Evolutionary conservation across 768 basidiomycete genomes (phyloP).

Genomic region (Rhodotorula graminis): DNA sequence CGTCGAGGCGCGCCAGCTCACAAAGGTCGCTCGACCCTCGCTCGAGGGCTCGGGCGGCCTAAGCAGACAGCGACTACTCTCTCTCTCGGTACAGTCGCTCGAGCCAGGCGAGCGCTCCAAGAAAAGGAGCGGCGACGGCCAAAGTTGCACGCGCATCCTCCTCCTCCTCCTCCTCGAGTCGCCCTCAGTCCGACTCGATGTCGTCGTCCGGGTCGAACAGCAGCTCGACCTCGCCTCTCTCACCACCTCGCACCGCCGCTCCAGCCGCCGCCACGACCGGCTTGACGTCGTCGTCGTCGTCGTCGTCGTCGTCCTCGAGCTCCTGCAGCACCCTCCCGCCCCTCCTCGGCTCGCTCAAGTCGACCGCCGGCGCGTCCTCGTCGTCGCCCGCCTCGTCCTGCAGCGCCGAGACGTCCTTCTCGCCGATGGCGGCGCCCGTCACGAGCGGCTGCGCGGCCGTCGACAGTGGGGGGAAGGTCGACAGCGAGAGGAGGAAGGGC

Average conservation of each 20-base stretch:
- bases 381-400: slow-evolving; percentile 7
- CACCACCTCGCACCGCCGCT: too few relatives aligned
- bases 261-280: background rate
- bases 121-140: too few relatives aligned
- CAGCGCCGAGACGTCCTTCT: slow-evolving; percentile 20
- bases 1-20: background rate
- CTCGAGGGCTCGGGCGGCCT: too few relatives aligned
- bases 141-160: background rate
- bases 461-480: slow-evolving; percentile 29
- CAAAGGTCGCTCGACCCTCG: too few relatives aligned
- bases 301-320: slow-evolving; percentile 11
- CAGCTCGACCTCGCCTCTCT: background rate
- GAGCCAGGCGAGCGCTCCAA: too few relatives aligned
- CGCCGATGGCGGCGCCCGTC: slow-evolving; percentile 22
- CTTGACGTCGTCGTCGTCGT: background rate
- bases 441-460: background rate
- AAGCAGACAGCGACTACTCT: background rate
- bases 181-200: slow-evolving; percentile 12
- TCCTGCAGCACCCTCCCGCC: slow-evolving; percentile 2
- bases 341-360: background rate
- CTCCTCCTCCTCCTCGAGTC: background rate
- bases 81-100: too few relatives aligned
- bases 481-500: slow-evolving; percentile 30
- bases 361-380: slow-evolving; percentile 3
- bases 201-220: slow-evolving; percentile 32